Base-by-base conservation (phyloP, 2,329 filamentous ascomycete species). In the Metarhizium robertsii region DNA sequence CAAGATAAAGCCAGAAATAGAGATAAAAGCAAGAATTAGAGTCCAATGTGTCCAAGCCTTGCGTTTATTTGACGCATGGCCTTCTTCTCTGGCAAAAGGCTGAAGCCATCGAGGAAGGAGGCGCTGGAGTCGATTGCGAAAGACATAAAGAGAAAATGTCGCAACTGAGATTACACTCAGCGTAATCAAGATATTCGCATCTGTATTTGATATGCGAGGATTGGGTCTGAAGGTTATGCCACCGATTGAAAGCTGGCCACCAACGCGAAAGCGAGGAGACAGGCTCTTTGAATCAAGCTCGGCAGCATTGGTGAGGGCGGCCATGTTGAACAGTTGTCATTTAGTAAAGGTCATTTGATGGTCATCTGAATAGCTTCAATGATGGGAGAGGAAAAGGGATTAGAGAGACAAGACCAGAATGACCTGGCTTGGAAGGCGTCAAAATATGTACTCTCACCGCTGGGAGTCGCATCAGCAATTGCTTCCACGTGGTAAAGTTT, bases 61-160 rank as follows among this genome's bases (percentile, higher is more conserved):
- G 29, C 62, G 57, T 43, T 65, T 68, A 18, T 59, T 43, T 0
- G 54, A 38, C 1, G 55, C 58, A 1, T 62, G 61, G 0, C 50
- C 60, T 20, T 69, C 58, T 59, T 79, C 75, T 8, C 67, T 63
- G 2, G 76, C 75, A 57, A 79, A 79, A 2, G 71, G 70, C 10
- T 66, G 68, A 14, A 70, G 62, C 73, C 75, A 78, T 47, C 62
- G 65, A 0, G 76, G 75, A 1, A 71, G 63, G 3, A 59, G 57
- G 3, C 65, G 64, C 2, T 62, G 57, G 6, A 72, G 55, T 2
- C 59, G 62, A 4, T 60, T 53, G 7, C 59, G 64, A 55, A 52
- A 55, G 29, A 70, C 32, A 53, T 71, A 67, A 16, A 72, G 52
- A 18, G 69, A 55, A 25, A 66, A 52, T 5, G 65, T 61, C 7